Conservation (phyloP, 768 basidiomycete genomes). For the Hortiboletus flavorubellus region DNA sequence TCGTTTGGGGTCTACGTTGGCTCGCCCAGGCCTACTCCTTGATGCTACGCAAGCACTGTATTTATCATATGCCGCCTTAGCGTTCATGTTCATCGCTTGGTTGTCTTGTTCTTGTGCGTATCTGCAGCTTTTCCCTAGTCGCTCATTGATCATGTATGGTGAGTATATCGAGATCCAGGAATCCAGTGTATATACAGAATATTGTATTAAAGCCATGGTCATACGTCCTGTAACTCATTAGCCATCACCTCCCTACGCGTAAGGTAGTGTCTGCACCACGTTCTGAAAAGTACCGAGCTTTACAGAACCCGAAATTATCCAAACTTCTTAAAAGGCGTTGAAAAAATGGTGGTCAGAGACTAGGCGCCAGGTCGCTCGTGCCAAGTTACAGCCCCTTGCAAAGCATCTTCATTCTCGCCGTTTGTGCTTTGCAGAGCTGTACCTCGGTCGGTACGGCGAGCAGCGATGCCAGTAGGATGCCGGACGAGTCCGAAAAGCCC, state of each 20-base stretch:
- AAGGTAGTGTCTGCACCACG: not conserved
- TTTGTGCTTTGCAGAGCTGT: slow-evolving; percentile 70
- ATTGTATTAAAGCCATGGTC: not conserved
- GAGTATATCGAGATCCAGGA: not conserved
- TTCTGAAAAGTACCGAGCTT: not conserved
- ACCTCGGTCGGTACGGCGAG: slow-evolving; percentile 55
- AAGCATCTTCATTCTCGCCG: slow-evolving; percentile 62
- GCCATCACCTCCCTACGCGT: not conserved
- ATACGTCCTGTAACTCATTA: not conserved
- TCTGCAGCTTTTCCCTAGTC: not conserved
- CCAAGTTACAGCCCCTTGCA: slow-evolving; percentile 56
- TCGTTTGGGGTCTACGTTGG: slow-evolving; percentile 60
- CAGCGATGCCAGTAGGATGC: slow-evolving; percentile 48
- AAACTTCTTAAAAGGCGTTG: too few species aligned
- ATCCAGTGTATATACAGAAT: not conserved
- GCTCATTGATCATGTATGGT: not conserved
- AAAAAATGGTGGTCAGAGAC: not conserved
- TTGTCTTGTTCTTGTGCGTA: not conserved
- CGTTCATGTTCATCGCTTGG: not conserved
- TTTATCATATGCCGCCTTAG: too few species aligned
- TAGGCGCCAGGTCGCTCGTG: not conserved
- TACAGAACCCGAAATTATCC: not conserved
- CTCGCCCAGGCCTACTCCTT: slow-evolving; percentile 8
- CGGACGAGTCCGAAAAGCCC: slow-evolving; percentile 79
- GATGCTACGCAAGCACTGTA: not conserved